A percentile compares a stretch with the other conserved stretches of the same genome.
Conservation (phyloP, 2,329 filamentous ascomycete species). For the Aspergillus persii region DNA sequence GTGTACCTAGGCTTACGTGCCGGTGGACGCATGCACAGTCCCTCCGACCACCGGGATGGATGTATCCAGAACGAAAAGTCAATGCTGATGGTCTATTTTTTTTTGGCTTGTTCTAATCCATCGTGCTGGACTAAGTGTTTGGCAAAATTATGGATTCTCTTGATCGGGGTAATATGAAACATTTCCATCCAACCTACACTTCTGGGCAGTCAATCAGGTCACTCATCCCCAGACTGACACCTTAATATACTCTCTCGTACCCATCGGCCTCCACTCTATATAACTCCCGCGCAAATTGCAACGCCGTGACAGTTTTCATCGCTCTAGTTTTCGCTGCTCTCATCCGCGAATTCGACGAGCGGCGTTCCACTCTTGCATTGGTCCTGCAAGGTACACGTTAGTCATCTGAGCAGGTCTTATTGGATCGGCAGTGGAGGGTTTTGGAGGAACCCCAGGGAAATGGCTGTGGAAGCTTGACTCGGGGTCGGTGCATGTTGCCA, state of each 20-base stretch:
- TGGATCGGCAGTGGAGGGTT: slow-evolving; percentile 2
- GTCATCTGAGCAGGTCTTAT: slow-evolving; percentile 5
- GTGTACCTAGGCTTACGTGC: too few species aligned
- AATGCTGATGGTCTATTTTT: neutral
- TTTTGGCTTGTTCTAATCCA: neutral
- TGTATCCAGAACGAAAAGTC: neutral
- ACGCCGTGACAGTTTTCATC: neutral
- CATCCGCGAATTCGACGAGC: slow-evolving; percentile 68
- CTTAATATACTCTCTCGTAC: neutral
- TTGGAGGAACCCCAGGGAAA: slow-evolving; percentile 16
- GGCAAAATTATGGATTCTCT: neutral
- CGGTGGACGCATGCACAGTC: too few species aligned
- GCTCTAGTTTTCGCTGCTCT: slow-evolving; percentile 14
- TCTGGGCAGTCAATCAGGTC: too few species aligned
- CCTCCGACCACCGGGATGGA: neutral
- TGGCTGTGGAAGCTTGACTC: slow-evolving; percentile 11
- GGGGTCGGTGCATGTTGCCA: slow-evolving; percentile 7
- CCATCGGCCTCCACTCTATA: neutral
- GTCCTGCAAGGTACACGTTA: slow-evolving; percentile 52
- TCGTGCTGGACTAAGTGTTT: too few species aligned
- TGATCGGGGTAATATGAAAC: neutral
- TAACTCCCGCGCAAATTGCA: neutral
- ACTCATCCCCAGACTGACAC: neutral
- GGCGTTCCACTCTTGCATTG: slow-evolving; percentile 76
- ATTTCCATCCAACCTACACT: too few species aligned